phyloP scores from a whole-genome alignment of 306 rosid genomes.

The Lupinus albus region DNA sequence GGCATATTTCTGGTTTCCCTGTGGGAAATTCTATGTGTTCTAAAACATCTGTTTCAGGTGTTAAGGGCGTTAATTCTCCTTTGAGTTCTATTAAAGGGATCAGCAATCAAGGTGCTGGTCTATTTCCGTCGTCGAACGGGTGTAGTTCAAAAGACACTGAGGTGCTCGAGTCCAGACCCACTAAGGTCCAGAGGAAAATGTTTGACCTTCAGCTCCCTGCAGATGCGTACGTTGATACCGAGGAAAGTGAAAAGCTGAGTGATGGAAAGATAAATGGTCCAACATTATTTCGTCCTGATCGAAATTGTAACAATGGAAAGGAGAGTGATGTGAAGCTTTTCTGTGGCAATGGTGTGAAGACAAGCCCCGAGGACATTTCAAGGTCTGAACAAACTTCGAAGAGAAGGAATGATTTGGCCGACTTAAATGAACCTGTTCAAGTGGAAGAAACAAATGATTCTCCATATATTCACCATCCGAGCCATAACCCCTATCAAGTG shows the following conservation, averaged over 20 bases:
- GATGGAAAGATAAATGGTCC: conserved; percentile 57
- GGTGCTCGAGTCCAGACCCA: conserved; percentile 76
- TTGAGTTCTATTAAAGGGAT: conserved; percentile 59
- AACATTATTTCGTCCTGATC: conserved; percentile 49
- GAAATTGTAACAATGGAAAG: conserved; percentile 44
- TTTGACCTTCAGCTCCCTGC: conserved; percentile 97
- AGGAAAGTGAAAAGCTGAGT: conserved; percentile 77
- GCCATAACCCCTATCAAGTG: conserved; percentile 44
- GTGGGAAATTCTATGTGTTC: conserved; percentile 55
- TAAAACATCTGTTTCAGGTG: conserved; percentile 54
- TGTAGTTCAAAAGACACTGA: conserved; percentile 62
- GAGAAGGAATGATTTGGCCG: conserved; percentile 68
- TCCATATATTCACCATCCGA: conserved; percentile 43
- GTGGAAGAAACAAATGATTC: conserved; percentile 71
- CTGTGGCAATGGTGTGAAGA: conserved; percentile 48
- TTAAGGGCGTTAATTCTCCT: conserved; percentile 74
- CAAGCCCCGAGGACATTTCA: conserved; percentile 50
- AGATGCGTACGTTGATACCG: conserved; percentile 72
- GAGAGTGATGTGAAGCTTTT: conserved; percentile 52
- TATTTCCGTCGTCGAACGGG: conserved; percentile 63
- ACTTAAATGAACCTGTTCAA: conserved; percentile 81
- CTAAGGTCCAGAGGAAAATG: conserved; percentile 72
- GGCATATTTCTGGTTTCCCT: conserved; percentile 60
- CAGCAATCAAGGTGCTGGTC: conserved; percentile 43
- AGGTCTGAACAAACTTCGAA: conserved; percentile 49